Evolutionary conservation across 2,329 filamentous ascomycete genomes (phyloP), one percentile per base, ranked within the genome.

Genomic region (Fulvia fulva): DNA sequence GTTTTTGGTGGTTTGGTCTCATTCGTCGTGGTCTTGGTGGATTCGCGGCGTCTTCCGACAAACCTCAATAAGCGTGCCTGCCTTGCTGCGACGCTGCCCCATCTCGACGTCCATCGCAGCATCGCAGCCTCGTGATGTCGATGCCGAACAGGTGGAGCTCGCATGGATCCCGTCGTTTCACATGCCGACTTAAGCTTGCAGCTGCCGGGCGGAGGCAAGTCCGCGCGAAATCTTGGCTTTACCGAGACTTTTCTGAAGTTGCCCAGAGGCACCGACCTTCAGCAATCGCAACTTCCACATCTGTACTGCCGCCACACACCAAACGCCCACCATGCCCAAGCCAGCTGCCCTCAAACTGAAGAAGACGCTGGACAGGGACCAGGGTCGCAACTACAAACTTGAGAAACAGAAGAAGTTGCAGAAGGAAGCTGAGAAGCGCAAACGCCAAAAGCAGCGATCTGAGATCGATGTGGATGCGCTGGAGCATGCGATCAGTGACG

Each of bases 341-440:
- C 23, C 47, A 28, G 32, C 30, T 16, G 71, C 71, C 56, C 80
- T 80, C 63, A 86, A 84, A 70, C 74, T 87, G 49, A 79, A 84
- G 59, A 73, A 78, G 46, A 83, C 83, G 49, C 79, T 87, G 22
- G 81, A 86, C 64, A 77, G 79, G 54, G 75, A 83, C 58, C 80
- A 83, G 69, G 83, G 83, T 28, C 77, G 82, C 50, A 87, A 94
- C 66, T 87, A 89, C 62, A 87, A 88, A 63, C 81, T 90, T 54
- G 89, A 93, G 74, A 86, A 89, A 19, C 69, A 73, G 59, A 73
- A 72, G 63, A 72, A 71, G 60, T 62, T 66, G 56, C 70, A 93
- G 73, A 85, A 84, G 68, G 77, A 76, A 65, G 80, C 75, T 60
- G 79, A 77, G 75, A 82, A 80, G 74, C 73, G 75, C 61, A 80